Evolutionary conservation across 2,329 filamentous ascomycete species (phyloP).

Genomic region (Colletotrichum sansevieriae): DNA sequence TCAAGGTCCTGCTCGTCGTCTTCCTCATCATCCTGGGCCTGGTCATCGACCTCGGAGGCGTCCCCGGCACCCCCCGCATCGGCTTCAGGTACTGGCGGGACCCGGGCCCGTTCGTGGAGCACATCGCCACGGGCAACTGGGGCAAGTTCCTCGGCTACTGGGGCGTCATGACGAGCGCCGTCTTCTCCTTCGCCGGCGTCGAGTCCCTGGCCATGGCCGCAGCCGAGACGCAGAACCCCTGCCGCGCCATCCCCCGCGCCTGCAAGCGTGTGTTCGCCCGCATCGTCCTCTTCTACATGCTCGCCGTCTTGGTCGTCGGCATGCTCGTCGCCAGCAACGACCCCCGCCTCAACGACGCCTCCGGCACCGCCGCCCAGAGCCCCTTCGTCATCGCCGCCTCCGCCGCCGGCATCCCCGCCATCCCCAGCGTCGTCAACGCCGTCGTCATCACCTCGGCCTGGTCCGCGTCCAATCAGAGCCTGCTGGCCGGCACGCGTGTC

Average conservation of each 20-base stretch:
- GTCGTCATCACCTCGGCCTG: conserved; percentile 66
- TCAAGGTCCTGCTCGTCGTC: conserved; percentile 67
- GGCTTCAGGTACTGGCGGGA: conserved; percentile 43
- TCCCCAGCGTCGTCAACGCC: conserved; percentile 68
- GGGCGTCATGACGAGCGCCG: conserved; percentile 45
- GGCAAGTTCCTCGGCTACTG: conserved; percentile 50
- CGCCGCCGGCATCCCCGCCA: conserved; percentile 65
- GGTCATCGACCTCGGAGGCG: conserved; percentile 48
- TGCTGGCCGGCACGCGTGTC: conserved; percentile 69
- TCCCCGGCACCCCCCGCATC: conserved; percentile 44
- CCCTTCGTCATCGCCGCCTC: conserved; percentile 65
- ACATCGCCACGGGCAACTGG: conserved; percentile 57
- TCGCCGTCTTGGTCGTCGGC: conserved; percentile 64
- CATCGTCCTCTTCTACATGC: conserved; percentile 59
- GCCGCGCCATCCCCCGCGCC: conserved; percentile 54
- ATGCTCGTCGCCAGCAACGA: conserved; percentile 67
- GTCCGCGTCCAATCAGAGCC: conserved; percentile 63
- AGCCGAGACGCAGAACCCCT: conserved; percentile 56
- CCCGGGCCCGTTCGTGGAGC: conserved; percentile 70
- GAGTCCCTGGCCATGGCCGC: conserved; percentile 45
- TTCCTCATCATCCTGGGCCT: conserved; percentile 76
- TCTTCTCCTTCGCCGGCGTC: conserved; percentile 46
- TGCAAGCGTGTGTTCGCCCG: conserved; percentile 47
- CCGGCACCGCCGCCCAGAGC: conserved; percentile 62
- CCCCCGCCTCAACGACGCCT: conserved; percentile 61